Conservation (phyloP, 768 basidiomycete species). For the Trichaptum fuscoviolaceum region DNA sequence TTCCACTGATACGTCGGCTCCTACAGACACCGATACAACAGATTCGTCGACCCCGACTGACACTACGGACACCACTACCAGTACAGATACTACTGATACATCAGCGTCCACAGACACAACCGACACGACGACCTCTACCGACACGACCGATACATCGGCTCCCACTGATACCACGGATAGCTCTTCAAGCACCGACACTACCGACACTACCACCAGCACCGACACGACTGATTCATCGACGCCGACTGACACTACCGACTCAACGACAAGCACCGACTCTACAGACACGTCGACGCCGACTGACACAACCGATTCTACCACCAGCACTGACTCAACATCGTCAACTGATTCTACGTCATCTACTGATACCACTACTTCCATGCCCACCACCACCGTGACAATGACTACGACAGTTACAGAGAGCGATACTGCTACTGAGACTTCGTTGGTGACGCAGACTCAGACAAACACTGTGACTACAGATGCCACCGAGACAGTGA, state of each 20-base stretch:
- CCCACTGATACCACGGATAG: not conserved
- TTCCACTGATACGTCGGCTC: too few species aligned
- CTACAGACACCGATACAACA: not conserved
- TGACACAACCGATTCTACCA: not conserved
- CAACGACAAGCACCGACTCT: not conserved
- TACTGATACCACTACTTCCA: not conserved
- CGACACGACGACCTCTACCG: not conserved
- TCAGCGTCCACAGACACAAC: not conserved
- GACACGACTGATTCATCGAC: not conserved
- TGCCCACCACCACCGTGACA: not conserved
- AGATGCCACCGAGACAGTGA: not conserved
- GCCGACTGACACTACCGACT: not conserved
- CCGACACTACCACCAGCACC: not conserved
- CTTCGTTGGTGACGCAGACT: not conserved
- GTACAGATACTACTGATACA: not conserved
- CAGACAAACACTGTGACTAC: not conserved
- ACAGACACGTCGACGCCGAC: not conserved
- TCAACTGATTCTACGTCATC: not conserved
- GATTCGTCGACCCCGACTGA: not conserved
- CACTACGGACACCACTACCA: not conserved
- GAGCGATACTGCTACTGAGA: not conserved
- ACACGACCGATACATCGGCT: not conserved
- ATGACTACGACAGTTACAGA: not conserved
- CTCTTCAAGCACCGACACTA: not conserved
- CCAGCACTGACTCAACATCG: not conserved